Conservation (phyloP, 2,329 filamentous ascomycete genomes). For the Cladosporium cucumerinum region DNA sequence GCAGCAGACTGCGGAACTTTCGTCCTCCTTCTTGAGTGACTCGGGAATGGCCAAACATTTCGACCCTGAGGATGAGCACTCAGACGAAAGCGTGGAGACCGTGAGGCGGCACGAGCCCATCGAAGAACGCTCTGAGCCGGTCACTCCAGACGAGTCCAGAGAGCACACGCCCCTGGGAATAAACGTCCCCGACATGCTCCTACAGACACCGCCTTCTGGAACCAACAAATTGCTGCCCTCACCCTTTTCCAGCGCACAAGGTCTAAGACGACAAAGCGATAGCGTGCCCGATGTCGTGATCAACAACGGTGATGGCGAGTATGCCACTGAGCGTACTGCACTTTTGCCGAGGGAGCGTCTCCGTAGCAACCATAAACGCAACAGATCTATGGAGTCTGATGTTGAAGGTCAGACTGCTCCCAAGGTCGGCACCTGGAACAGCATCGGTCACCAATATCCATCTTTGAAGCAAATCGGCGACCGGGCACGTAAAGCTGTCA, state of each 20-base stretch:
- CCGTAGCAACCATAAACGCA: constrained; percentile 23
- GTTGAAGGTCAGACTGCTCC: constrained; percentile 25
- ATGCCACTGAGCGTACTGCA: constrained; percentile 32
- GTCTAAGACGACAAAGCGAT: constrained; percentile 2
- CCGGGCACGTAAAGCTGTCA: constrained; percentile 39
- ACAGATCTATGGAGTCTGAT: constrained; percentile 24
- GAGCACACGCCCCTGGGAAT: constrained; percentile 12
- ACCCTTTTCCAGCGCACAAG: constrained; percentile 3
- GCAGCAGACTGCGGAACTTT: constrained; percentile 38
- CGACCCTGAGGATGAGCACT: constrained; percentile 12
- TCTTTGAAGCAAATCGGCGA: constrained; percentile 19
- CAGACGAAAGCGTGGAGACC: constrained; percentile 17
- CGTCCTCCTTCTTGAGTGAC: constrained; percentile 37
- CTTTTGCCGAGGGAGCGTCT: constrained; percentile 36
- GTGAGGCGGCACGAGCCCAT: constrained; percentile 29
- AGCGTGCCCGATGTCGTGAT: constrained; percentile 31
- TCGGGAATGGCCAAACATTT: constrained; percentile 25
- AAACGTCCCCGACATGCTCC: constrained; percentile 14
- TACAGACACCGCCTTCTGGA: neutral
- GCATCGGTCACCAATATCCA: constrained; percentile 30
- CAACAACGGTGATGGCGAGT: constrained; percentile 25
- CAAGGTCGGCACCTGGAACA: constrained; percentile 29
- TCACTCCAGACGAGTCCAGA: constrained; percentile 26
- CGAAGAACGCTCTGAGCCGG: constrained; percentile 34
- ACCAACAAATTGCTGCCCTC: neutral